Evolutionary conservation across 371 early-diverging fungal genomes (phyloP).

Genomic region (Circinella umbellata): DNA sequence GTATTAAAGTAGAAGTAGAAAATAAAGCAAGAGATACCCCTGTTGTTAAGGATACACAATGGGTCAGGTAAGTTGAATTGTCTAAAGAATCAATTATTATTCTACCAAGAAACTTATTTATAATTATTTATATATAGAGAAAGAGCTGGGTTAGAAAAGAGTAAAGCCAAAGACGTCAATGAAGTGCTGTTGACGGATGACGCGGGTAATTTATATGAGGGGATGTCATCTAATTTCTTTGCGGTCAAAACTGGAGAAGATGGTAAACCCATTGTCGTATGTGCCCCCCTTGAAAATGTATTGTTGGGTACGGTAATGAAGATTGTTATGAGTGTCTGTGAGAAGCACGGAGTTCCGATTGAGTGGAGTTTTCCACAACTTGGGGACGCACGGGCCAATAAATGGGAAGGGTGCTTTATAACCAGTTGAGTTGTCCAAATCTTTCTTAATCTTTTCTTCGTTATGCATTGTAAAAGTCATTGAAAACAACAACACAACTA

Average conservation of each 20-base stretch:
- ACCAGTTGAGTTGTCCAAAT: slow-evolving; percentile 57
- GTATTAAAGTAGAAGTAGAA: slow-evolving; percentile 52
- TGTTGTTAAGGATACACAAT: slow-evolving; percentile 66
- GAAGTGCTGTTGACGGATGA: slow-evolving; percentile 62
- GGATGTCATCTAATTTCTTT: slow-evolving; percentile 70
- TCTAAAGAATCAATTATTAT: too few species aligned
- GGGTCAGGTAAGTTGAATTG: slow-evolving; percentile 54
- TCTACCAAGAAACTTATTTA: too few species aligned
- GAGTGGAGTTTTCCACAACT: slow-evolving; percentile 53
- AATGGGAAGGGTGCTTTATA: slow-evolving; percentile 66
- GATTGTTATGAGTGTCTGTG: slow-evolving; percentile 56
- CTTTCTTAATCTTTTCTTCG: neutral
- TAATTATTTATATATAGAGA: slow-evolving; percentile 30
- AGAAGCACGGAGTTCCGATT: slow-evolving; percentile 48
- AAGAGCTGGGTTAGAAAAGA: slow-evolving; percentile 39
- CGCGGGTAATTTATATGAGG: slow-evolving; percentile 59
- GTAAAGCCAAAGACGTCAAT: slow-evolving; percentile 48
- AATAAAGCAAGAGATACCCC: slow-evolving; percentile 52
- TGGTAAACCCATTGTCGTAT: slow-evolving; percentile 40
- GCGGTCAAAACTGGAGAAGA: slow-evolving; percentile 32
- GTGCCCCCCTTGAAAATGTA: slow-evolving; percentile 63
- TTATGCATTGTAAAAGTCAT: neutral
- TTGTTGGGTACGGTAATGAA: slow-evolving; percentile 65
- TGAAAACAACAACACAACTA: neutral
- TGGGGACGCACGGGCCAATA: slow-evolving; percentile 39